phyloP scores from a whole-genome alignment of 768 basidiomycete species.

The Gloeostereum incarnatum region DNA sequence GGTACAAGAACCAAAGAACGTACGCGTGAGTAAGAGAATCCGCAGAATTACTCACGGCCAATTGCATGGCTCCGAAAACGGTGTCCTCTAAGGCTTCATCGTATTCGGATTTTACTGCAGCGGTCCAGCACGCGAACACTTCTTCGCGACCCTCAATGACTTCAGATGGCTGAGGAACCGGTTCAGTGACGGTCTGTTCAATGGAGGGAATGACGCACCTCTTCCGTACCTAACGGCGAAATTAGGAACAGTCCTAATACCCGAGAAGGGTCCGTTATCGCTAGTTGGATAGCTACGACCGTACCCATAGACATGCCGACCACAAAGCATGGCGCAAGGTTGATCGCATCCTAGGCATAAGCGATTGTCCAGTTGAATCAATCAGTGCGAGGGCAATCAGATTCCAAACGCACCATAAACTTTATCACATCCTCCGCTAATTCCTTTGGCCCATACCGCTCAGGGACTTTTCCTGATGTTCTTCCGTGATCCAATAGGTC shows the following conservation, averaged over 20 bases:
- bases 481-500: conserved; percentile 17
- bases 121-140: conserved; percentile 7
- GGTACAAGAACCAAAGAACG: background rate
- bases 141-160: conserved; percentile 9
- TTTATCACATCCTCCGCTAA: conserved; percentile 18
- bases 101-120: conserved; percentile 1
- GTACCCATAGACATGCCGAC: conserved; percentile 18
- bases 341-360: conserved; percentile 14
- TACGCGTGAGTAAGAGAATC: conserved; percentile 6
- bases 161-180: conserved; percentile 4
- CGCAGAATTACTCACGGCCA: conserved; percentile 6
- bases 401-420: conserved; percentile 14
- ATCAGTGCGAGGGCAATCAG: background rate
- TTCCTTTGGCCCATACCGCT: conserved; percentile 12
- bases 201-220: conserved; percentile 11
- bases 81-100: conserved; percentile 6
- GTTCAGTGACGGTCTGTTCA: background rate
- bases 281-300: conserved; percentile 15
- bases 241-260: conserved; percentile 16
- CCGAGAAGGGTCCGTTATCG: conserved; percentile 12
- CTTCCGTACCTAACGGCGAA: conserved; percentile 15
- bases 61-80: conserved; percentile 9
- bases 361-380: background rate
- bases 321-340: conserved; percentile 17
- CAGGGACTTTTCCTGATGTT: conserved; percentile 12